Evolutionary conservation across 192 early-diverging fungal species (phyloP).

Genomic region (Entomortierella chlamydospora): DNA sequence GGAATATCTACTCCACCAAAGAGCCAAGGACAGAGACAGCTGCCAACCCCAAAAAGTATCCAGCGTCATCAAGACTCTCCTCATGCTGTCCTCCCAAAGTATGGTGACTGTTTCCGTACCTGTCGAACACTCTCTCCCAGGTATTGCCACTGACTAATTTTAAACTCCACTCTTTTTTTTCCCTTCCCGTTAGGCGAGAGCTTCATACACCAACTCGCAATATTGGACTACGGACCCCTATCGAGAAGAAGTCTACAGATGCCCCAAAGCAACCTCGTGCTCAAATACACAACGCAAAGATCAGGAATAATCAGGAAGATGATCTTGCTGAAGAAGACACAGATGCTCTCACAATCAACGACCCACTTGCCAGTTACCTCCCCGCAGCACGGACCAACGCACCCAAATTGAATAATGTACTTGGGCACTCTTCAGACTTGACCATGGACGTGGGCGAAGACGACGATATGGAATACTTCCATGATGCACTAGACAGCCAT

Average conservation of each 20-base stretch:
- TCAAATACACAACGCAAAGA: background rate
- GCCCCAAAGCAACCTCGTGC: background rate
- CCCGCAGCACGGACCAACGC: background rate
- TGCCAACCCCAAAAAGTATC: constrained; percentile 2
- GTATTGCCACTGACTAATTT: background rate
- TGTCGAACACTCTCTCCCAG: background rate
- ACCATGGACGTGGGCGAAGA: background rate
- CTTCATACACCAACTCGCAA: background rate
- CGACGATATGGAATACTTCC: constrained; percentile 21
- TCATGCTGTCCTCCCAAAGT: background rate
- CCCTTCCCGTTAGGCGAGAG: background rate
- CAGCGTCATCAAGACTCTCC: background rate
- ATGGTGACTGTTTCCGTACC: background rate
- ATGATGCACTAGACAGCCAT: constrained; percentile 16
- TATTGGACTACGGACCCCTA: constrained; percentile 7
- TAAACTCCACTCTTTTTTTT: background rate
- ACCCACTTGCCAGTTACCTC: constrained; percentile 31
- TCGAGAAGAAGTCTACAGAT: background rate
- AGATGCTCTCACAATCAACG: constrained; percentile 1
- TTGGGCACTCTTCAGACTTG: background rate
- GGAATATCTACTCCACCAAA: background rate
- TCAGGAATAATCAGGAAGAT: constrained; percentile 18
- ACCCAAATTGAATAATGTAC: background rate
- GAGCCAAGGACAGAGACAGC: background rate
- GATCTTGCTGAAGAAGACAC: background rate